These are phyloP conservation scores for Amborella trichopoda DNA, from an alignment of 164 flowering plant species.

Conservation along the genomic window DNA sequence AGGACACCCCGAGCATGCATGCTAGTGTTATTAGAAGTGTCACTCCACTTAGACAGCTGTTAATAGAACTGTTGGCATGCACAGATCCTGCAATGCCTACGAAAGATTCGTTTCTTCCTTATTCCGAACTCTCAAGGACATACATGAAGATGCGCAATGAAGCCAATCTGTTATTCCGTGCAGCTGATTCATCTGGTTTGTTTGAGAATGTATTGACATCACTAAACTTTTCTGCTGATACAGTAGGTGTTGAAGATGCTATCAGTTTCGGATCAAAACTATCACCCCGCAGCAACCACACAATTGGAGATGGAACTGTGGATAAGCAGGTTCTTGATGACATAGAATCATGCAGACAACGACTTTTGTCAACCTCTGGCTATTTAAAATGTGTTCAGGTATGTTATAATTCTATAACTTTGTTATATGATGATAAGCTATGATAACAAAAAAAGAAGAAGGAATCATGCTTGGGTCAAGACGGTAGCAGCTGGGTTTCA, in stretches of 20 bases:
- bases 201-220: slow-evolving; percentile 22
- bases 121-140: slow-evolving; percentile 90
- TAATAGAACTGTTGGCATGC: slow-evolving; percentile 70
- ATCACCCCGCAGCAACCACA: slow-evolving; percentile 18
- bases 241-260: slow-evolving; percentile 67
- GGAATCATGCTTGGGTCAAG: too few species aligned
- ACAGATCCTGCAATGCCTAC: slow-evolving; percentile 81
- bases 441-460: too few species aligned
- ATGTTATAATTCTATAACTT: not conserved
- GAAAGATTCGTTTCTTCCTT: slow-evolving; percentile 73
- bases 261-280: slow-evolving; percentile 66
- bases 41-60: slow-evolving; percentile 38
- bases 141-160: slow-evolving; percentile 88
- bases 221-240: slow-evolving; percentile 33
- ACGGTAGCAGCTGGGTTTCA: too few species aligned
- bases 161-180: slow-evolving; percentile 47
- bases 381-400: slow-evolving; percentile 97
- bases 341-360: slow-evolving; percentile 64
- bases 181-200: slow-evolving; percentile 38
- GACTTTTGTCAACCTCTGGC: slow-evolving; percentile 70
- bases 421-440: too few species aligned
- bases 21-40: slow-evolving; percentile 20
- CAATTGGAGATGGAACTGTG: slow-evolving; percentile 19
- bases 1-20: slow-evolving; percentile 9
- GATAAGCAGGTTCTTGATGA: slow-evolving; percentile 43